phyloP scores from a whole-genome alignment of 306 rosid genomes.

The Myrica gale region DNA sequence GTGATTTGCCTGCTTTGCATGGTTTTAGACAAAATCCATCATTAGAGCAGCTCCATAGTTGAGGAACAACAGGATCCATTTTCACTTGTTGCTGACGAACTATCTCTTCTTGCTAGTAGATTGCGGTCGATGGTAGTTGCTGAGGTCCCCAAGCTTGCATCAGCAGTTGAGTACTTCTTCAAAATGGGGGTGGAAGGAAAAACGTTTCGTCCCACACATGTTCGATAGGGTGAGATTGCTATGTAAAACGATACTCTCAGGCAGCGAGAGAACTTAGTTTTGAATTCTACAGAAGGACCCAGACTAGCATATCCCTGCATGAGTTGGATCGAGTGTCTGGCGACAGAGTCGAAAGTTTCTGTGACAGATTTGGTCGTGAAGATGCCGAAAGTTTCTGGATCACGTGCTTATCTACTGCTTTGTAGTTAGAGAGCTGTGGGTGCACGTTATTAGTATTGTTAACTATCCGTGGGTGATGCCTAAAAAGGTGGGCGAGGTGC shows the following conservation, averaged over 20 bases:
- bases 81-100: conserved; percentile 87
- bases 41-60: too few relatives aligned
- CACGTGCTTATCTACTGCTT: too few relatives aligned
- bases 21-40: too few relatives aligned
- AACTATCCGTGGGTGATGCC: too few relatives aligned
- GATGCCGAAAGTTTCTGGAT: too few relatives aligned
- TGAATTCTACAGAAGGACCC: conserved; percentile 85
- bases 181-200: conserved; percentile 96
- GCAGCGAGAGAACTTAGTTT: conserved; percentile 95
- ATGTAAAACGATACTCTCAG: too few relatives aligned
- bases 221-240: too few relatives aligned
- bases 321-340: conserved; percentile 77
- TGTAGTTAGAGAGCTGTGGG: too few relatives aligned
- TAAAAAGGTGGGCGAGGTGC: too few relatives aligned
- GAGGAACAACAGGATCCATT: conserved; percentile 89
- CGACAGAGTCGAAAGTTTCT: conserved; percentile 61
- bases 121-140: conserved; percentile 77
- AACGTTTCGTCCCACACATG: conserved; percentile 96
- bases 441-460: too few relatives aligned
- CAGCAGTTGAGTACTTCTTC: conserved; percentile 90
- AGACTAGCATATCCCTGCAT: conserved; percentile 64
- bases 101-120: conserved; percentile 70
- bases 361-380: too few relatives aligned
- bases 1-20: too few relatives aligned
- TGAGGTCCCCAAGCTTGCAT: conserved; percentile 97